Conservation (phyloP, 139 green algal genomes). For the Yamagishiella unicocca region DNA sequence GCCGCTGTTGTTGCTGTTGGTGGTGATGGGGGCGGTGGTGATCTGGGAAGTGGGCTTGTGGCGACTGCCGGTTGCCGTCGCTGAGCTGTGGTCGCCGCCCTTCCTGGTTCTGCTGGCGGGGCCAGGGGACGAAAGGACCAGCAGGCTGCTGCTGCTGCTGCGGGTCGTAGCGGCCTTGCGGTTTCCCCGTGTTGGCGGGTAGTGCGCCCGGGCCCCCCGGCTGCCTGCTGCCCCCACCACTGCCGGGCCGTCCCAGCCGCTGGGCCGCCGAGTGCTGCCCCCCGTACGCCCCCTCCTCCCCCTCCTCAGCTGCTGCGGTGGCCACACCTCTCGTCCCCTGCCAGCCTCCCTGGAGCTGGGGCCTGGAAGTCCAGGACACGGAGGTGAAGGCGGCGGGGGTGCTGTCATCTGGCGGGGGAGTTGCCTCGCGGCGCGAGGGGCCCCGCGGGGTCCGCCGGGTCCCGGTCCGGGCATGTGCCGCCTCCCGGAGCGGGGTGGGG, state of each 20-base stretch:
- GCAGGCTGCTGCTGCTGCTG: background rate
- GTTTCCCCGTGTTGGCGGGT: background rate
- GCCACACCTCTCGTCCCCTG: too few relatives aligned
- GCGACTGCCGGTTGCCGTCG: background rate
- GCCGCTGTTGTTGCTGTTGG: background rate
- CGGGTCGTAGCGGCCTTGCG: too few relatives aligned
- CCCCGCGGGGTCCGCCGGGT: too few relatives aligned
- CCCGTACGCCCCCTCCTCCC: background rate
- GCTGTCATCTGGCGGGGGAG: too few relatives aligned
- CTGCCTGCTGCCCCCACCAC: background rate
- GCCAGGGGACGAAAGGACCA: background rate
- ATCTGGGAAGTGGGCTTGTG: background rate
- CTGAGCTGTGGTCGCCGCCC: too few relatives aligned
- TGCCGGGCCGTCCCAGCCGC: background rate
- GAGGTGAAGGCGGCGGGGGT: too few relatives aligned
- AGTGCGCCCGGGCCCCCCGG: background rate
- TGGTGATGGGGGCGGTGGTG: background rate
- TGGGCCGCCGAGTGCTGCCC: constrained; percentile 6
- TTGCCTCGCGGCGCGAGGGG: too few relatives aligned
- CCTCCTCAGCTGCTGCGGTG: background rate
- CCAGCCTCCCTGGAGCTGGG: too few relatives aligned
- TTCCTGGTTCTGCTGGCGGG: background rate
- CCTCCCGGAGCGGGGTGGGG: too few relatives aligned
- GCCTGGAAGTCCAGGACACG: too few relatives aligned
- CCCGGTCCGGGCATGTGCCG: too few relatives aligned